Evolutionary conservation across 306 rosid species (phyloP).

Genomic region (Vigna hirtella): DNA sequence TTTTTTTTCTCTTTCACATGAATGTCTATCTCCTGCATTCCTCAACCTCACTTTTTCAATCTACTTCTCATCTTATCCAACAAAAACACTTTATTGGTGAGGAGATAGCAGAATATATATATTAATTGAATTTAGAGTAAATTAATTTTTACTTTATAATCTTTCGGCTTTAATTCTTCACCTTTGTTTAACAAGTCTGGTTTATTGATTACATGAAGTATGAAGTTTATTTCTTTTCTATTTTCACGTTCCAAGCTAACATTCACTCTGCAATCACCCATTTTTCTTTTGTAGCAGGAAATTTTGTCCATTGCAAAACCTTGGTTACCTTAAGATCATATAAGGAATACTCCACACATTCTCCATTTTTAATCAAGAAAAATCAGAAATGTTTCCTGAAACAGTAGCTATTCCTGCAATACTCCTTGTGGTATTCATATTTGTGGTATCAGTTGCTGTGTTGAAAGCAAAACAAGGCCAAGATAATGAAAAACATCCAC

Average conservation of each 20-base stretch:
- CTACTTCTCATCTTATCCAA: too few relatives aligned
- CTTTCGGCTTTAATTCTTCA: too few relatives aligned
- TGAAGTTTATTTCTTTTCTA: not conserved
- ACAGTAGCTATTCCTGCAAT: conserved; percentile 1
- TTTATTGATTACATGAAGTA: not conserved
- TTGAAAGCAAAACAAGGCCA: conserved; percentile 25
- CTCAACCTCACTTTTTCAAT: too few relatives aligned
- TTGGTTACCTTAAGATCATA: not conserved
- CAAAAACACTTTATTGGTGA: too few relatives aligned
- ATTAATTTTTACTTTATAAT: too few relatives aligned
- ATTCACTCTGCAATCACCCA: not conserved
- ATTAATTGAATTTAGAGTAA: too few relatives aligned
- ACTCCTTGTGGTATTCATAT: conserved; percentile 32
- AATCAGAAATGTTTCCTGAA: conserved; percentile 36
- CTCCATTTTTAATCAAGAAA: not conserved
- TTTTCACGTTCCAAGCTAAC: not conserved
- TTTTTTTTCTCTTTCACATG: too few relatives aligned
- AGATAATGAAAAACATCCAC: conserved; percentile 43
- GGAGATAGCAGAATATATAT: too few relatives aligned
- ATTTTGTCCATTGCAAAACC: not conserved
- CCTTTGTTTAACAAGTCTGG: not conserved
- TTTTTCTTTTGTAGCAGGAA: conserved; percentile 1
- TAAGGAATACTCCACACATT: not conserved
- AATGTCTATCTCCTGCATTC: too few relatives aligned
- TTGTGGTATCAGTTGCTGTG: not conserved